These are phyloP conservation scores for Leccinum disarticulatum DNA, from an alignment of 768 basidiomycete genomes.

Conservation along the genomic window DNA sequence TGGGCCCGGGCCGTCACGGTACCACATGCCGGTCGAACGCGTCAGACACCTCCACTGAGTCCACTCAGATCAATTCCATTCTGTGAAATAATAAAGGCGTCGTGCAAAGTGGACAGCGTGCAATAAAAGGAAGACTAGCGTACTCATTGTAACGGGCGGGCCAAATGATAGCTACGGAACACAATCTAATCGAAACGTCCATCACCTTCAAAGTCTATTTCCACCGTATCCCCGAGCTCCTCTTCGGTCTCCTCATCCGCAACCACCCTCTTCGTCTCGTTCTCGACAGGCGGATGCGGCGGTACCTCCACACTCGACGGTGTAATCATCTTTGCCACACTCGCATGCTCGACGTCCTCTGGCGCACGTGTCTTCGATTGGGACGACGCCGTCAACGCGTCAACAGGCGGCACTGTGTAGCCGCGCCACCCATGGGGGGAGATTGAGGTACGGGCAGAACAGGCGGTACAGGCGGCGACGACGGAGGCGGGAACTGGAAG, in stretches of 20 bases:
- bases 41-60: no score
- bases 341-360: conserved; percentile 8
- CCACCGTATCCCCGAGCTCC: conserved; percentile 77
- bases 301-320: conserved; percentile 80
- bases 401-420: conserved; percentile 9
- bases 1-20: no score
- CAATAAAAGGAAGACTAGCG: no score
- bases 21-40: no score
- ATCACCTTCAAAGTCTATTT: conserved; percentile 62
- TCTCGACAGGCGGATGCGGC: conserved; percentile 76
- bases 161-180: no score
- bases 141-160: no score
- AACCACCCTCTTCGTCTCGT: conserved; percentile 50
- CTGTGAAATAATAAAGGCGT: no score
- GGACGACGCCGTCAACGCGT: conserved; percentile 23
- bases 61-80: no score
- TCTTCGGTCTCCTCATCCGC: conserved; percentile 60
- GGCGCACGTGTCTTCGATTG: conserved; percentile 15
- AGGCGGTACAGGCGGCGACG: conserved; percentile 7
- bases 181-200: not conserved
- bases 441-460: conserved; percentile 5
- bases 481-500: conserved; percentile 62
- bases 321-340: conserved; percentile 41
- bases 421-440: conserved; percentile 17
- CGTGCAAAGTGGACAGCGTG: no score